phyloP scores from a whole-genome alignment of 495 filamentous ascomycete genomes.

The Penicillium salamii region DNA sequence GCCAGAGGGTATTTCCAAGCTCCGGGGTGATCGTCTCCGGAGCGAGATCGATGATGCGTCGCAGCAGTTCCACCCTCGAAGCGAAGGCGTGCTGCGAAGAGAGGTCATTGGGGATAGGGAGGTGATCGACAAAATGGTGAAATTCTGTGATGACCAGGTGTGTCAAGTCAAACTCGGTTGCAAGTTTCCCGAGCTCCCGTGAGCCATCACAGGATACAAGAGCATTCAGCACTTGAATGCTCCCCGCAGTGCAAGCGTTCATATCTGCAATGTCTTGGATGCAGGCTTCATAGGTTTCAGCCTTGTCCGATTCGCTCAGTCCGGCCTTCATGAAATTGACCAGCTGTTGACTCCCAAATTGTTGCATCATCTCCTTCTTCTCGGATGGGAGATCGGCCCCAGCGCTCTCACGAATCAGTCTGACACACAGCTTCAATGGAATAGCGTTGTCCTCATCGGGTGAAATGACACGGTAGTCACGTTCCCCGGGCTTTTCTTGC shows the following conservation, averaged over 20 bases:
- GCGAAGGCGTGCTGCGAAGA: slow-evolving; percentile 36
- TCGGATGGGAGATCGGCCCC: slow-evolving; percentile 36
- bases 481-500: slow-evolving; percentile 27
- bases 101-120: slow-evolving; percentile 33
- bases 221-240: slow-evolving; percentile 65
- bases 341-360: slow-evolving; percentile 58
- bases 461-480: slow-evolving; percentile 4
- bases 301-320: slow-evolving; percentile 46
- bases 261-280: slow-evolving; percentile 56
- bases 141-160: slow-evolving; percentile 51
- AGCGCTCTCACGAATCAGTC: slow-evolving; percentile 64
- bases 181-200: slow-evolving; percentile 50
- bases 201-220: slow-evolving; percentile 47
- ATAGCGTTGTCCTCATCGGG: slow-evolving; percentile 27
- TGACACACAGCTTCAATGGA: slow-evolving; percentile 54
- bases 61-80: slow-evolving; percentile 59
- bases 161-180: slow-evolving; percentile 52
- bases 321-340: slow-evolving; percentile 49
- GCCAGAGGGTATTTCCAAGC: slow-evolving; percentile 63
- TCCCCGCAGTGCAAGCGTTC: slow-evolving; percentile 60
- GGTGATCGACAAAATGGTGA: slow-evolving; percentile 41
- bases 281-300: slow-evolving; percentile 54
- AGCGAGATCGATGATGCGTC: slow-evolving; percentile 53
- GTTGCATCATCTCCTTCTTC: slow-evolving; percentile 44
- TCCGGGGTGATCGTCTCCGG: slow-evolving; percentile 59